Base-by-base conservation (phyloP, 441 rosid species). In the Populus hybrid region DNA sequence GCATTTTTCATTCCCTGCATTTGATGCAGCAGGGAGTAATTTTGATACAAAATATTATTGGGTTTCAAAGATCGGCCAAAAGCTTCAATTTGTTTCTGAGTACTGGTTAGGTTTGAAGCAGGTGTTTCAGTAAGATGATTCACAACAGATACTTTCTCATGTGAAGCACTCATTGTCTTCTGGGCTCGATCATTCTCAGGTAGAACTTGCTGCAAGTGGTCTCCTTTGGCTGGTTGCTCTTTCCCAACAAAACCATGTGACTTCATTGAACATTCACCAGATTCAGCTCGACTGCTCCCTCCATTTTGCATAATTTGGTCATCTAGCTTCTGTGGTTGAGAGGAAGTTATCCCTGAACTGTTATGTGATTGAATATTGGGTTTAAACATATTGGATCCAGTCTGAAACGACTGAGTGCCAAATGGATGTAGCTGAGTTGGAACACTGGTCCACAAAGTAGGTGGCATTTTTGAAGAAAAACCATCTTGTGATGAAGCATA, bases 61-160 rank as follows among this genome's bases (percentile, higher is more conserved):
- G 89, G 84, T 73, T 84, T 82, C 77, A 87, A 85, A 76, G 91
- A 85, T 53, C 78, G 86, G 63, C 83, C 91, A 85, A 83, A 83
- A 71, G 92, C 85, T 86, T 87, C 91, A 79, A 83, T 82, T 72
- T 87, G 87, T 78, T 78, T 85, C 79, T 88, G 89, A 34, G 82
- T 77, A 77, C 80, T 75, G 73, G 81, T 74, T 70, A 80, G 73
- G 81, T 82, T 78, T 42, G 81, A 71, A 35, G 78, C 57, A 84
- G 82, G 50, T 26, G 71, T 35, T 63, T 82, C 84, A 71, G 84
- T 75, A 77, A 79, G 69, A 80, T 63, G 76, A 67, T 75, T 68
- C 64, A 50, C 67, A 69, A 38, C 77, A 82, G 83, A 57, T 72
- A 82, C 87, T 81, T 83, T 82, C 59, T 79, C 86, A 42, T 74